These are phyloP conservation scores for Pichia paraexigua DNA, from an alignment of 805 yeast genomes.

Conservation along the genomic window DNA sequence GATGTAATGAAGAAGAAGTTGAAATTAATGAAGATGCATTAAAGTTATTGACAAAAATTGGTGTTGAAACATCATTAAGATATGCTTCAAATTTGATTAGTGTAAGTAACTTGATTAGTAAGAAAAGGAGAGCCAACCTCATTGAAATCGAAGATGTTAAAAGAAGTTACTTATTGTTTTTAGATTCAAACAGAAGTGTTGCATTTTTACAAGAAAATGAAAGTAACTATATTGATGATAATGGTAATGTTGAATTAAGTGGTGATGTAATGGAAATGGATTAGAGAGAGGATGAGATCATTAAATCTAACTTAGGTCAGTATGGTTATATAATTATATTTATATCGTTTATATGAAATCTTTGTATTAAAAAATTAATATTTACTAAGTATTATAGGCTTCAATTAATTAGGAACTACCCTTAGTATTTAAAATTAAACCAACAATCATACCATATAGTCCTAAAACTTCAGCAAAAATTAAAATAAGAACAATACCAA, in stretches of 20 bases:
- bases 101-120: slow-evolving; percentile 81
- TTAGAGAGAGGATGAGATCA: neutral
- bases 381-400: neutral
- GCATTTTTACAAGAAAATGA: slow-evolving; percentile 47
- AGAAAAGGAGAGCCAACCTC: slow-evolving; percentile 66
- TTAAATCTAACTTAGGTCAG: neutral
- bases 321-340: neutral
- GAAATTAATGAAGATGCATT: slow-evolving; percentile 63
- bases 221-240: slow-evolving; percentile 64
- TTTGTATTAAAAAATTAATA: neutral
- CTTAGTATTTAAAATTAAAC: slow-evolving; percentile 95
- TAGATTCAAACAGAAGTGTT: slow-evolving; percentile 81
- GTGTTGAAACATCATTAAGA: slow-evolving; percentile 73
- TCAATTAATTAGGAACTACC: slow-evolving; percentile 53
- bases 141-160: slow-evolving; percentile 61
- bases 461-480: slow-evolving; percentile 99
- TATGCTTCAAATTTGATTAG: slow-evolving; percentile 87
- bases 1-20: slow-evolving; percentile 72
- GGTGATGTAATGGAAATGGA: neutral
- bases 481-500: slow-evolving; percentile 95
- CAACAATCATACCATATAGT: slow-evolving; percentile 95
- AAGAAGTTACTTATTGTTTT: slow-evolving; percentile 73
- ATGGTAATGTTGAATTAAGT: slow-evolving; percentile 56
- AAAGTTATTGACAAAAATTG: slow-evolving; percentile 63
- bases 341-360: neutral